These are phyloP conservation scores for Tetrahymena malaccensis DNA, from an alignment of 73 alveolate species.

Conservation along the genomic window DNA sequence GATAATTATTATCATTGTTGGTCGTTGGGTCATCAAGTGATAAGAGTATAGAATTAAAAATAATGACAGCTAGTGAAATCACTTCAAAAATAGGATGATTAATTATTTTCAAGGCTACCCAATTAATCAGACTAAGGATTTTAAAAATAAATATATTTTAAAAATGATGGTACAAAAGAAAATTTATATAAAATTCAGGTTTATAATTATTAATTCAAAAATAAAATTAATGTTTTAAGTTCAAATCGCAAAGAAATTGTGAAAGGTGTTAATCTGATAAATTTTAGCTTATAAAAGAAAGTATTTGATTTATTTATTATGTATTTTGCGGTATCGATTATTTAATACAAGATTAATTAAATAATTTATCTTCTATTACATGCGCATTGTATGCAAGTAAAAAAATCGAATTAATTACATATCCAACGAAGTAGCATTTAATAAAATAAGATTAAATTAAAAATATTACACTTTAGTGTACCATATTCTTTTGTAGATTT, in stretches of 20 bases:
- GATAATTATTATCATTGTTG: neutral
- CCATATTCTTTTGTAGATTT: neutral
- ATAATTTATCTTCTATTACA: too few species aligned
- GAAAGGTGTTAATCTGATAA: too few species aligned
- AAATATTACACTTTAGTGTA: neutral
- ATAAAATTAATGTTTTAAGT: neutral
- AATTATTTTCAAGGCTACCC: neutral
- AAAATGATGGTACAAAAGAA: neutral
- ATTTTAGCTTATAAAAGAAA: too few species aligned
- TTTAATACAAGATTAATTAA: too few species aligned
- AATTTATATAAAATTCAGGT: too few species aligned
- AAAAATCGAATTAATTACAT: neutral
- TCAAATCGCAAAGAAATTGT: neutral
- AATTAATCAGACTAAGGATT: neutral
- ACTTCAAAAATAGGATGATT: conserved; percentile 22
- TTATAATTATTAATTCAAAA: too few species aligned
- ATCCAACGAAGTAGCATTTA: neutral
- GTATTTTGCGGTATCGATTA: too few species aligned
- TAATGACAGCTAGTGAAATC: conserved; percentile 39
- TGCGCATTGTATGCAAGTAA: too few species aligned
- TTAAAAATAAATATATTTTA: neutral
- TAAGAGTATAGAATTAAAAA: conserved; percentile 42
- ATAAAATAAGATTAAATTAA: neutral
- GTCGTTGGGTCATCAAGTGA: conserved; percentile 58
- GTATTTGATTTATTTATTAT: too few species aligned